Conservation (phyloP, 2,329 filamentous ascomycete species). For the Paraphaeosphaeria sporulosa region DNA sequence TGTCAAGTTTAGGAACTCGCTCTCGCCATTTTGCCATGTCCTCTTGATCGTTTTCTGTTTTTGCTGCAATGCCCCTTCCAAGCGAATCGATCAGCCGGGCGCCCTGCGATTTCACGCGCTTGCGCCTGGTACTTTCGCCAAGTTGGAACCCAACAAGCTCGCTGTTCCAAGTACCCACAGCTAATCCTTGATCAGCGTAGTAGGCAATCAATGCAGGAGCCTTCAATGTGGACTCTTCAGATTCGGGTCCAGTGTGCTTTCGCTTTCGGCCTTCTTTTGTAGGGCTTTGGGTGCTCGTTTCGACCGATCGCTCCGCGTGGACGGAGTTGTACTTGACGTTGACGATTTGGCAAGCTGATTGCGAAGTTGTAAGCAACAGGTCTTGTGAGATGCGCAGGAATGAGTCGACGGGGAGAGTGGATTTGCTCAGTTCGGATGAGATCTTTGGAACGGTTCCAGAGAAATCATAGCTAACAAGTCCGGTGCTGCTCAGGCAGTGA, state of each 20-base stretch:
- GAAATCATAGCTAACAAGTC: slow-evolving; percentile 69
- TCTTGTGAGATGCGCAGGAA: slow-evolving; percentile 73
- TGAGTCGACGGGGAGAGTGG: slow-evolving; percentile 62
- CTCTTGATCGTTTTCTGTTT: not conserved
- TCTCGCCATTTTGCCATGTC: slow-evolving; percentile 39
- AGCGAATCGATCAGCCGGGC: slow-evolving; percentile 77
- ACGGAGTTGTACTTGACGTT: slow-evolving; percentile 71
- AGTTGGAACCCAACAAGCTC: slow-evolving; percentile 72
- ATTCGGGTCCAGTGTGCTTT: slow-evolving; percentile 35
- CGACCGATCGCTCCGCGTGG: slow-evolving; percentile 52
- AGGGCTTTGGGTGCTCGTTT: slow-evolving; percentile 18
- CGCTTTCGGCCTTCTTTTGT: slow-evolving; percentile 49
- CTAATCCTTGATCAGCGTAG: slow-evolving; percentile 71
- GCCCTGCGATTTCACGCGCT: slow-evolving; percentile 46
- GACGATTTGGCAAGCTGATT: slow-evolving; percentile 62
- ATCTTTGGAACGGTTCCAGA: slow-evolving; percentile 68
- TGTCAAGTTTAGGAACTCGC: slow-evolving; percentile 46
- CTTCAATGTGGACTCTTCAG: slow-evolving; percentile 56
- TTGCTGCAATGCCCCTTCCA: slow-evolving; percentile 64
- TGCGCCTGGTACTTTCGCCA: slow-evolving; percentile 40
- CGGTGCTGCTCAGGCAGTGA: slow-evolving; percentile 64
- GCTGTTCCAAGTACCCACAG: slow-evolving; percentile 69
- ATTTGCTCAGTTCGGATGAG: slow-evolving; percentile 59
- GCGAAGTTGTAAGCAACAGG: slow-evolving; percentile 69
- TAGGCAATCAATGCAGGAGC: slow-evolving; percentile 52